Base-by-base conservation (phyloP, 768 basidiomycete species). In the Mycena crocata region DNA sequence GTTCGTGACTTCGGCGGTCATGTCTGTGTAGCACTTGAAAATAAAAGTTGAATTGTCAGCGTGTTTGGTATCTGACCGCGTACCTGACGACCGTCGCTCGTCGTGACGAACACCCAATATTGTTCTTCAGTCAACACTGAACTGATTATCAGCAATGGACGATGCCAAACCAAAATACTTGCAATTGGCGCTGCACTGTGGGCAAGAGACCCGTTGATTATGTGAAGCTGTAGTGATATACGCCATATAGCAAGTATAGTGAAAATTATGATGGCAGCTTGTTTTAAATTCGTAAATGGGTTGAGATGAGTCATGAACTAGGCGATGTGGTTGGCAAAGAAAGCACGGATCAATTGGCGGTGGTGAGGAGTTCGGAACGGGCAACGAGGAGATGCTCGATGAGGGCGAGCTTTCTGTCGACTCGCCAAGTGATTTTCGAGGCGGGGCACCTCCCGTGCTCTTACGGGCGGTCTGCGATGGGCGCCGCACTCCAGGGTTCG, bases 191-290 rank as follows among this genome's bases (percentile, higher is more conserved):
- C 24, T n/a, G 39, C 68, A 69, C 49, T 7, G 31, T 2, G 68
- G 68, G 39, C 68, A 69, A n/a, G 26, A 48, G 26, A 31, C 12
- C 8, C 68, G 52, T 30, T 13, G 7, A 54, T 51, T 19, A 51
- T 14, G 8, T 23, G 55, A 19, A 19, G 63, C 54, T 4, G 40
- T 57, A 44, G 48, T 45, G 31, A 69, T 57, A 40, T 44, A 57
- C 2, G 34, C 35, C 44, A 65, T 51, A 26, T 65, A 65, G 30
- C 63, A 69, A 32, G 31, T 15, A 24, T 57, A 54, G 42, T 69
- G 63, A 26, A 69, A 65, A 30, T 44, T 19, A 48, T 69, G 67
- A 7, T 48, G 24, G 42, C 68, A 69, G 17, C 21, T 56, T 6
- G 64, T 62, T 23, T 12, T 57, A 31, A 69, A n/a, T 51, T 34